Evolutionary conservation across 345 rosid genomes (phyloP), one percentile per base, ranked within the genome.

Genomic region (Noccaea bulbosa): DNA sequence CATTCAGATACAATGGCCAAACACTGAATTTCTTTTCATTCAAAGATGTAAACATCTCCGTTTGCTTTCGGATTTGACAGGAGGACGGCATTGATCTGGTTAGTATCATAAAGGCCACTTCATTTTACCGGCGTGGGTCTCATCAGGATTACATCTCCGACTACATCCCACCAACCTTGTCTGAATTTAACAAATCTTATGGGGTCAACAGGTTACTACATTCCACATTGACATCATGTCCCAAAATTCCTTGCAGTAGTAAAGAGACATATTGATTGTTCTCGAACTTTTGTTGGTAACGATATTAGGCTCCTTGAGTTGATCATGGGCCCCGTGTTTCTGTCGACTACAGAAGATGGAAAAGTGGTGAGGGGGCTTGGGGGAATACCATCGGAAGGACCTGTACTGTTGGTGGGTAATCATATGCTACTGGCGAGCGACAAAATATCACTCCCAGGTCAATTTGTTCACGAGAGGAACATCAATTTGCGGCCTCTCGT

Each of bases 341-440:
- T 92, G 46, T 92, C 94, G 76, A 87, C 94, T 10, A 72, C 81
- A 15, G 86, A 80, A 72, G 81, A 85, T 73, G 96, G 98, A 67
- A 82, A 79, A 76, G 67, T 92, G 49, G 91, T 89, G 52, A 85
- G 47, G 69, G 87, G 98, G 52, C 87, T 92, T 38, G 87, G 78
- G 7, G 98, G 98, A 55, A 60, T 92, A 73, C 92, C 91, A 38
- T 79, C 82, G 3, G 87, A 92, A 43, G 98, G 94, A 57, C 98
- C 98, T 16, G 94, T 92, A 43, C 63, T 92, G 71, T 74, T 78
- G 11, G 92, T 92, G 39, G 96, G 98, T 20, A 86, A 92, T 79
- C 96, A 92, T 70, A 87, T 88, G 94, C 71, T 92, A 51, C 67
- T 85, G 48, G 98, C 94, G 47, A 22, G 81, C 9, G 98, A 92